Evolutionary conservation across 2,329 filamentous ascomycete genomes (phyloP).

Genomic region (Botrytis byssoidea): DNA sequence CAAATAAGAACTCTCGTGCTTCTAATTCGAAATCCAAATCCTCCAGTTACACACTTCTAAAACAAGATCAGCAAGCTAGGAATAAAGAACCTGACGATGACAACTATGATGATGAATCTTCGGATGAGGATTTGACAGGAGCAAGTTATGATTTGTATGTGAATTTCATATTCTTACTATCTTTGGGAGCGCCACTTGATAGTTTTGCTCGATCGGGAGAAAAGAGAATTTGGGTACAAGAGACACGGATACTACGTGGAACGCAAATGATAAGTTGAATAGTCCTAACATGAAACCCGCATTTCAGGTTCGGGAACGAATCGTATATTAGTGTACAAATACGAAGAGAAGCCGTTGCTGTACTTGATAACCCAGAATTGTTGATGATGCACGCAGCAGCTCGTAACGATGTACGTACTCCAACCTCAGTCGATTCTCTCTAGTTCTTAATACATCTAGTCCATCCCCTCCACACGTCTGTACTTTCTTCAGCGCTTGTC

Average conservation of each 20-base stretch:
- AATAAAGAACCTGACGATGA: constrained; percentile 54
- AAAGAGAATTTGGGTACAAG: too few relatives aligned
- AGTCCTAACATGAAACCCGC: background rate
- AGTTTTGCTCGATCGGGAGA: background rate
- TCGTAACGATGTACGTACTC: constrained; percentile 50
- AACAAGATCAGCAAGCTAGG: constrained; percentile 59
- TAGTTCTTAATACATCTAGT: constrained; percentile 42
- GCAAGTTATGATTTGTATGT: constrained; percentile 28
- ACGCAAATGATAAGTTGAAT: background rate
- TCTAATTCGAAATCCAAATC: background rate
- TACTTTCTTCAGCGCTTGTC: constrained; percentile 50
- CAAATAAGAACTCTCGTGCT: background rate
- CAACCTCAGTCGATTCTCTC: background rate
- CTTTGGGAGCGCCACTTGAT: background rate
- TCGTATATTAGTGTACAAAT: constrained; percentile 29
- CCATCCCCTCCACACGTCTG: constrained; percentile 54
- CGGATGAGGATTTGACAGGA: constrained; percentile 19
- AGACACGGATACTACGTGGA: background rate
- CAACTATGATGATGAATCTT: constrained; percentile 36
- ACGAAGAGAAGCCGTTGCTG: constrained; percentile 50
- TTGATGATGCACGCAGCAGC: constrained; percentile 59
- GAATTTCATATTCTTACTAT: background rate
- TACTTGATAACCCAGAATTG: constrained; percentile 57
- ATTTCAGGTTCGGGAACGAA: constrained; percentile 32
- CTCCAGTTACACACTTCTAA: constrained; percentile 46